Conservation (phyloP, 768 basidiomycete genomes). For the Podaxis sp. region DNA sequence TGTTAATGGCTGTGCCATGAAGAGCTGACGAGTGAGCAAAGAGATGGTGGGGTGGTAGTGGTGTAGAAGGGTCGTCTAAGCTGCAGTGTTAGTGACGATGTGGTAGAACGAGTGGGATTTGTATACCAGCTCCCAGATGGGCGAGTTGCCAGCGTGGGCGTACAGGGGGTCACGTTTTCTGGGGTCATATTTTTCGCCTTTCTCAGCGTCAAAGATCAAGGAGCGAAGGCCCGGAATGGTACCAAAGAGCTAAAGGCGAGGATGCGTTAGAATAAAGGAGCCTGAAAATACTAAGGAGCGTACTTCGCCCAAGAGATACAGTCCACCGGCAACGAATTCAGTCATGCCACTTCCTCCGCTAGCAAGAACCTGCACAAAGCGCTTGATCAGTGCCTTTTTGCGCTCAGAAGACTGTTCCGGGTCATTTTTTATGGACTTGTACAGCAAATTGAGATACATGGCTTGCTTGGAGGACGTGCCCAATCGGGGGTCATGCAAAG, state of each 20-base stretch:
- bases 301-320: slow-evolving; percentile 89
- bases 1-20: slow-evolving; percentile 67
- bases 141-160: slow-evolving; percentile 72
- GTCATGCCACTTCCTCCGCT: slow-evolving; percentile 68
- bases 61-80: slow-evolving; percentile 67
- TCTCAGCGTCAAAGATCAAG: slow-evolving; percentile 28
- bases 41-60: slow-evolving; percentile 92
- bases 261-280: slow-evolving; percentile 2
- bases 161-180: slow-evolving; percentile 88
- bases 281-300: neutral
- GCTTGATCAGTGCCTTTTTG: slow-evolving; percentile 73
- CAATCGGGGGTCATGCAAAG: slow-evolving; percentile 79
- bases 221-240: slow-evolving; percentile 36
- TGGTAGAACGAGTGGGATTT: slow-evolving; percentile 6
- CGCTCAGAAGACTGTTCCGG: slow-evolving; percentile 44
- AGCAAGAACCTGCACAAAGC: slow-evolving; percentile 78
- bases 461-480: slow-evolving; percentile 87
- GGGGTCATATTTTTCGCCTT: slow-evolving; percentile 64
- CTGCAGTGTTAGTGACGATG: neutral
- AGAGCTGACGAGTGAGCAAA: slow-evolving; percentile 80
- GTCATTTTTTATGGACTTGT: slow-evolving; percentile 79
- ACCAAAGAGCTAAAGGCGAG: slow-evolving; percentile 32
- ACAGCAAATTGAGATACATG: slow-evolving; percentile 92
- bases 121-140: slow-evolving; percentile 87
- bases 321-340: slow-evolving; percentile 85